Conservation (phyloP, 1,284 basidiomycete species). For the Sporisorium graminicola region DNA sequence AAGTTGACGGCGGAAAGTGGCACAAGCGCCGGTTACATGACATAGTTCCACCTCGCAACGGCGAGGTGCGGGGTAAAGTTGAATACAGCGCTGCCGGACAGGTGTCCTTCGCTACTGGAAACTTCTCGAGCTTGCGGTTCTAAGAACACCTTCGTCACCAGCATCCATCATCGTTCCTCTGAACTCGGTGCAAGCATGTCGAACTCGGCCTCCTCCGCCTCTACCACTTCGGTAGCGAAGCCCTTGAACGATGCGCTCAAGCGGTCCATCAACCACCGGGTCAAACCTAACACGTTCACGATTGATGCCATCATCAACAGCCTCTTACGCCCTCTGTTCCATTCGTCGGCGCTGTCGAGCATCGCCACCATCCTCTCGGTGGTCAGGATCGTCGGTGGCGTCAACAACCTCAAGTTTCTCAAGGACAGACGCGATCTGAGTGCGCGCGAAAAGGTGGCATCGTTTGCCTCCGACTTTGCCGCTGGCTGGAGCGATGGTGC, state of each 20-base stretch:
- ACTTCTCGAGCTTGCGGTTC: too few relatives aligned
- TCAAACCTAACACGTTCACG: conserved; percentile 33
- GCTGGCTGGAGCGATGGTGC: conserved; percentile 24
- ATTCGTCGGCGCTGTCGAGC: conserved; percentile 29
- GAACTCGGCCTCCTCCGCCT: background rate
- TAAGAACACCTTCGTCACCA: background rate
- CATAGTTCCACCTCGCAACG: background rate
- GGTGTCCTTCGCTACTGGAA: background rate
- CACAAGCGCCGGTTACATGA: background rate
- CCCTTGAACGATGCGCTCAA: conserved; percentile 35
- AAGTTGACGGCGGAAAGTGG: too few relatives aligned
- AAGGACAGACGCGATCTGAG: conserved; percentile 26
- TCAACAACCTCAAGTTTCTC: conserved; percentile 33
- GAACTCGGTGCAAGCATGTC: conserved; percentile 17
- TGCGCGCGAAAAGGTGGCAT: conserved; percentile 19
- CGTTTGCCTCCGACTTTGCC: conserved; percentile 20
- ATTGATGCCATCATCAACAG: conserved; percentile 32
- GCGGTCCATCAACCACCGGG: conserved; percentile 27
- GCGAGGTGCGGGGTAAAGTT: conserved; percentile 6
- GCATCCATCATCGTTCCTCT: background rate
- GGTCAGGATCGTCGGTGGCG: conserved; percentile 42
- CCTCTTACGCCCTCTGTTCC: conserved; percentile 39
- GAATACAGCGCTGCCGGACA: too few relatives aligned
- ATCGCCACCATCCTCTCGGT: conserved; percentile 48
- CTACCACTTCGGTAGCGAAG: background rate